Evolutionary conservation across 2,329 filamentous ascomycete species (phyloP).

Genomic region (Exutisphaerella laricina): DNA sequence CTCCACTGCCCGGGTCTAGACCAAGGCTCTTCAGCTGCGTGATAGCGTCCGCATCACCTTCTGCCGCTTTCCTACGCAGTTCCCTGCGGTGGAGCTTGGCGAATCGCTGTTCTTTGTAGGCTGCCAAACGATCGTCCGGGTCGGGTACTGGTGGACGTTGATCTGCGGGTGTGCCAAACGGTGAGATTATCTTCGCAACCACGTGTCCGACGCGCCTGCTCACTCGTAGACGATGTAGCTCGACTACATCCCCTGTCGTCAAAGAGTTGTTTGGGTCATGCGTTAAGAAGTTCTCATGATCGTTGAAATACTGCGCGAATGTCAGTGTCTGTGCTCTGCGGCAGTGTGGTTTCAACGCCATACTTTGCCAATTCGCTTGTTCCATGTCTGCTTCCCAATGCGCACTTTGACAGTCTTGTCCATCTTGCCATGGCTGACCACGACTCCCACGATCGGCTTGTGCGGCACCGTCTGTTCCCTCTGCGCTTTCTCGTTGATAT

Average conservation of each 20-base stretch:
- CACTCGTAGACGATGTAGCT: conserved; percentile 64
- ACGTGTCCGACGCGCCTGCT: conserved; percentile 65
- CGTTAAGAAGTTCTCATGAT: conserved; percentile 61
- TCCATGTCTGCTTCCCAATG: conserved; percentile 66
- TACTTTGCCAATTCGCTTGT: conserved; percentile 68
- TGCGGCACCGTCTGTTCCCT: conserved; percentile 22
- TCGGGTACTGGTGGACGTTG: conserved; percentile 61
- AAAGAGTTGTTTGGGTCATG: conserved; percentile 73
- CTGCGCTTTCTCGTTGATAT: conserved; percentile 23
- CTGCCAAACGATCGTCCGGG: conserved; percentile 54
- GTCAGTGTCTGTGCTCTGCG: neutral
- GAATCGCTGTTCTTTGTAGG: conserved; percentile 50
- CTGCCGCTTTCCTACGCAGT: conserved; percentile 27
- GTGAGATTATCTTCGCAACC: conserved; percentile 68
- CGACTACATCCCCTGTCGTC: conserved; percentile 67
- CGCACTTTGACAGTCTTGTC: conserved; percentile 73
- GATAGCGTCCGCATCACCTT: conserved; percentile 28
- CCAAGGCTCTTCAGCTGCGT: conserved; percentile 24
- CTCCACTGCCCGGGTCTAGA: conserved; percentile 27
- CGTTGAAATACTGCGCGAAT: conserved; percentile 54
- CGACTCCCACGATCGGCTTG: conserved; percentile 51
- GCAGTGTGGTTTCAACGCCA: conserved; percentile 8
- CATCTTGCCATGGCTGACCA: conserved; percentile 73
- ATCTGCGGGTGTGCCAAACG: conserved; percentile 58
- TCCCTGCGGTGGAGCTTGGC: conserved; percentile 49